Evolutionary conservation across 2,329 filamentous ascomycete genomes (phyloP).

Genomic region (Byssochlamys sp.): DNA sequence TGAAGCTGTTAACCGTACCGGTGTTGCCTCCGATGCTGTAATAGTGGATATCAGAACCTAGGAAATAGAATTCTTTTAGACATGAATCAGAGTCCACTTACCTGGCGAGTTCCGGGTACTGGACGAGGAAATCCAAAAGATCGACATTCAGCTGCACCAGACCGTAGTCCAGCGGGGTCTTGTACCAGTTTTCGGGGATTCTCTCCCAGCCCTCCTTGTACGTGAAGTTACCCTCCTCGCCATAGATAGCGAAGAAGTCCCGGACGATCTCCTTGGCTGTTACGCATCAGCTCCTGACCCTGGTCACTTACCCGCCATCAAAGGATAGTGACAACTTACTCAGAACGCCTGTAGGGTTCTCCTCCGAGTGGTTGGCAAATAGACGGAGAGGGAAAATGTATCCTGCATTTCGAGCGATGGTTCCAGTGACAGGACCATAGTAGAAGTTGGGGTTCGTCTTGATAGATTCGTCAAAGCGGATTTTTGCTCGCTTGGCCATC

Average conservation of each 20-base stretch:
- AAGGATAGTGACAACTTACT: slow-evolving; percentile 18
- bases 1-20: slow-evolving; percentile 43
- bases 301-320: not conserved
- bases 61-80: not conserved
- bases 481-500: slow-evolving; percentile 35
- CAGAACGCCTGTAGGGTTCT: slow-evolving; percentile 29
- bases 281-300: slow-evolving; percentile 4
- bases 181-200: slow-evolving; percentile 47
- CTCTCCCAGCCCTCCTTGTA: slow-evolving; percentile 43
- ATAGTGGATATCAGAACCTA: not conserved
- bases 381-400: slow-evolving; percentile 38
- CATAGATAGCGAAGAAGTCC: slow-evolving; percentile 41
- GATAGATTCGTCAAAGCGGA: slow-evolving; percentile 41
- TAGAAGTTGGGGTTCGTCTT: slow-evolving; percentile 46
- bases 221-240: slow-evolving; percentile 31
- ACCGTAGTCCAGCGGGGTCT: slow-evolving; percentile 38
- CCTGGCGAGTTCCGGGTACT: slow-evolving; percentile 35
- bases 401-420: slow-evolving; percentile 42
- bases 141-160: slow-evolving; percentile 36
- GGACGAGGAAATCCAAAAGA: slow-evolving; percentile 25
- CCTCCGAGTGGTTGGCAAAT: slow-evolving; percentile 36
- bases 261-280: slow-evolving; percentile 34
- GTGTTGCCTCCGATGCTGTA: slow-evolving; percentile 45
- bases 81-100: slow-evolving; percentile 6
- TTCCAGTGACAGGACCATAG: slow-evolving; percentile 44